These are phyloP conservation scores for Neoboletus subvelutipes DNA, from an alignment of 768 basidiomycete genomes.

Conservation along the genomic window DNA sequence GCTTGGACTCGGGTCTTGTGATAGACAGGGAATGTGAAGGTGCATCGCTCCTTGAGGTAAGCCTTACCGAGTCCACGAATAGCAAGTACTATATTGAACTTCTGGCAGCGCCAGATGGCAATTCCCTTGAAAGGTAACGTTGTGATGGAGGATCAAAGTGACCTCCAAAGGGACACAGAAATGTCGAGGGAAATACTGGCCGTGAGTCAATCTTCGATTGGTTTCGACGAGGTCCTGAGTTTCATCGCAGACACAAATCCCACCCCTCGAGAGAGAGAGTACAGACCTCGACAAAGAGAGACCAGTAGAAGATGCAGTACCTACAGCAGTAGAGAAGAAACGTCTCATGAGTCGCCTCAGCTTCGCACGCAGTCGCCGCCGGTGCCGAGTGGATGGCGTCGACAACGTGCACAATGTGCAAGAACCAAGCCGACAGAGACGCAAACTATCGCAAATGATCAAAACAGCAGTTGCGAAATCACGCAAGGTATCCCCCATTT, in stretches of 20 bases:
- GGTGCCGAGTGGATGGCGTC: neutral
- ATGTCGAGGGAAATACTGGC: conserved; percentile 15
- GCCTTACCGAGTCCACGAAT: conserved; percentile 6
- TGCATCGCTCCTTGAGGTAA: conserved; percentile 26
- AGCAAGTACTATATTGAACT: conserved; percentile 3
- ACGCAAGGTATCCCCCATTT: conserved; percentile 21
- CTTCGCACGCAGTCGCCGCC: conserved; percentile 1
- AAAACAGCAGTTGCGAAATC: conserved; percentile 22
- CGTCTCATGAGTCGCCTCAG: conserved; percentile 7
- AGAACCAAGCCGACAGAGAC: conserved; percentile 8
- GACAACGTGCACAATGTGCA: conserved; percentile 2
- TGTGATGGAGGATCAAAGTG: neutral
- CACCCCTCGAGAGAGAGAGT: conserved; percentile 3
- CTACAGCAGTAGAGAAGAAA: conserved; percentile 3
- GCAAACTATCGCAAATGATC: conserved; percentile 19
- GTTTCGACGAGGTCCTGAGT: conserved; percentile 6
- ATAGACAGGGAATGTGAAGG: conserved; percentile 25
- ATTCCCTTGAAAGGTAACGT: neutral
- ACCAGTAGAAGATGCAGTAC: conserved; percentile 3
- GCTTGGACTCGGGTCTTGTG: conserved; percentile 30
- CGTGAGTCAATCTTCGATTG: conserved; percentile 10
- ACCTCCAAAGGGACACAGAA: conserved; percentile 3
- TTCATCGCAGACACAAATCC: conserved; percentile 8
- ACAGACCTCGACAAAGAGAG: conserved; percentile 7
- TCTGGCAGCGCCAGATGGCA: conserved; percentile 12